Conservation (phyloP, 306 rosid genomes). For the Malus orientalis region DNA sequence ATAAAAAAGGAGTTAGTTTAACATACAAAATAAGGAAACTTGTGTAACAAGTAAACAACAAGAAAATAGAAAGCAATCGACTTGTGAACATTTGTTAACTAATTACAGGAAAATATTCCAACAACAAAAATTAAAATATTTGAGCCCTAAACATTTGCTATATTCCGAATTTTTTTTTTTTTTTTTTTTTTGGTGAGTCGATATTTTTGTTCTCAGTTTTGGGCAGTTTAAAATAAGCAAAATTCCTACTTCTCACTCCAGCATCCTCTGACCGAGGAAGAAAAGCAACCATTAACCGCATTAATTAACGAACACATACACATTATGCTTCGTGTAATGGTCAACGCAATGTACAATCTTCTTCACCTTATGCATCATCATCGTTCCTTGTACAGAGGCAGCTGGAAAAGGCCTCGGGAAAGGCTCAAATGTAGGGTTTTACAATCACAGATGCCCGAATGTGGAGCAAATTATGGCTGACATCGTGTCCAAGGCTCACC, state of each 20-base stretch:
- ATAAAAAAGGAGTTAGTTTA: no score
- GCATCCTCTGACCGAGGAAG: background rate
- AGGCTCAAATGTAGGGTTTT: slow-evolving; percentile 26
- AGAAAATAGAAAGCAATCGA: no score
- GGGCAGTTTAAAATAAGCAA: background rate
- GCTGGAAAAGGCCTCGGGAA: background rate
- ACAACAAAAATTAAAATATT: no score
- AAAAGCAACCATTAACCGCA: background rate
- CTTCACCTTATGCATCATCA: background rate
- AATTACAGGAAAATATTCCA: no score
- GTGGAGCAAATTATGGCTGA: slow-evolving; percentile 36
- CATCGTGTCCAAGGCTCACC: background rate
- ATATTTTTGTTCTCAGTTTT: background rate
- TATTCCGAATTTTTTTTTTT: no score
- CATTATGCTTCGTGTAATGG: background rate
- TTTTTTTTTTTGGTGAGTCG: no score
- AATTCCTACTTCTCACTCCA: background rate
- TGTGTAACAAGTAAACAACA: no score
- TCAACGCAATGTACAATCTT: background rate
- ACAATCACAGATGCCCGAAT: slow-evolving; percentile 28
- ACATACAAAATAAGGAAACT: no score
- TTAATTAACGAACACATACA: background rate
- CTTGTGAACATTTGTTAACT: no score
- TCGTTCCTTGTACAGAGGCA: slow-evolving; percentile 5
- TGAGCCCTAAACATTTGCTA: no score